Conservation (phyloP, 2,329 filamentous ascomycete species). For the Phoma herbarum region DNA sequence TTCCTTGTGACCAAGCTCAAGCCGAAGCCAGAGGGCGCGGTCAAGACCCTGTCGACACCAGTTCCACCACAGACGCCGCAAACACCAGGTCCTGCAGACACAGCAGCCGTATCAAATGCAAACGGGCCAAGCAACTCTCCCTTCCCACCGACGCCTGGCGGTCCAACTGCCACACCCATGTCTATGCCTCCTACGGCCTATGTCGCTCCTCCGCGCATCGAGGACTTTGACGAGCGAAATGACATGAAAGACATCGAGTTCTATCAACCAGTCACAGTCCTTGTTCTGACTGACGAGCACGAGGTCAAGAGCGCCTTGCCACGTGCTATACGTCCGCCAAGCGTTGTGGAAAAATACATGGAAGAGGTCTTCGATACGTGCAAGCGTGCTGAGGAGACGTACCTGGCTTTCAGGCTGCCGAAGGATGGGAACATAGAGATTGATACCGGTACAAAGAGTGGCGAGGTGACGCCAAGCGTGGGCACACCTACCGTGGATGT, state of each 20-base stretch:
- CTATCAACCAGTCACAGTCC: slow-evolving; percentile 78
- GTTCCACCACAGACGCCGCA: slow-evolving; percentile 22
- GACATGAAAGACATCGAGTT: slow-evolving; percentile 48
- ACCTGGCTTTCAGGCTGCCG: slow-evolving; percentile 65
- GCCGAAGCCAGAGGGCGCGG: slow-evolving; percentile 53
- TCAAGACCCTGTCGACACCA: slow-evolving; percentile 42
- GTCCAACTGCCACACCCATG: slow-evolving; percentile 25
- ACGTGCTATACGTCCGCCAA: slow-evolving; percentile 61
- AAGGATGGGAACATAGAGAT: slow-evolving; percentile 34
- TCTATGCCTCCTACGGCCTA: slow-evolving; percentile 27
- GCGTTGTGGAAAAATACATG: slow-evolving; percentile 52
- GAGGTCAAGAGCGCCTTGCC: slow-evolving; percentile 64
- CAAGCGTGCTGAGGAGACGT: slow-evolving; percentile 63
- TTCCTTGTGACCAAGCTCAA: slow-evolving; percentile 79
- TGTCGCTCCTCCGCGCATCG: slow-evolving; percentile 43
- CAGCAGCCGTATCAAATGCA: slow-evolving; percentile 4
- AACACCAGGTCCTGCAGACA: slow-evolving; percentile 8
- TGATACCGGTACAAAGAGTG: slow-evolving; percentile 15
- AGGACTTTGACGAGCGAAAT: slow-evolving; percentile 58
- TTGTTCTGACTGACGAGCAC: slow-evolving; percentile 62
- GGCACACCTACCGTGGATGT: slow-evolving; percentile 24
- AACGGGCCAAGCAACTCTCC: slow-evolving; percentile 18
- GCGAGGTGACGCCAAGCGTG: slow-evolving; percentile 25
- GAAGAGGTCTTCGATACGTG: slow-evolving; percentile 62
- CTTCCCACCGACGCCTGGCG: slow-evolving; percentile 17